phyloP scores from a whole-genome alignment of 2,329 filamentous ascomycete species.

The Fonsecaea erecta region DNA sequence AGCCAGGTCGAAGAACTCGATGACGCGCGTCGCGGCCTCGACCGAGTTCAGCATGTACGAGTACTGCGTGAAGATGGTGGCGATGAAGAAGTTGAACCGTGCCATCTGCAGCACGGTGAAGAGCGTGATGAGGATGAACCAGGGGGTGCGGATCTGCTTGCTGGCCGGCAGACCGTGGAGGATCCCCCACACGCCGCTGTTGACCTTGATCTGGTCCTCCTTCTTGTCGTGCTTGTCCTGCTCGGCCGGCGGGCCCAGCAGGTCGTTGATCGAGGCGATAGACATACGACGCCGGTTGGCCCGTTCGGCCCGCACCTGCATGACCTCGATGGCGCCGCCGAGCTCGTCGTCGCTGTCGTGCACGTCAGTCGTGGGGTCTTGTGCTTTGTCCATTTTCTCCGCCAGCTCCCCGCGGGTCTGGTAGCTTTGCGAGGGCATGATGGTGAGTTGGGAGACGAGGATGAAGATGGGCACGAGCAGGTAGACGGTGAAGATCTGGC shows the following conservation, averaged over 20 bases:
- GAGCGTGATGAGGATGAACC: conserved; percentile 80
- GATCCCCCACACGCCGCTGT: conserved; percentile 81
- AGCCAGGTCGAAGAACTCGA: conserved; percentile 82
- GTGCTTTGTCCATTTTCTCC: conserved; percentile 63
- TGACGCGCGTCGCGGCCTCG: conserved; percentile 68
- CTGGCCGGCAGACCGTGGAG: conserved; percentile 72
- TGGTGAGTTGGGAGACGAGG: conserved; percentile 64
- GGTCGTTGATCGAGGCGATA: conserved; percentile 69
- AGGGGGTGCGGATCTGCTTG: conserved; percentile 76
- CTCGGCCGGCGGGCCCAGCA: conserved; percentile 70
- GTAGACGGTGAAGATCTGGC: conserved; percentile 73
- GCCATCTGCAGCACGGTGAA: conserved; percentile 77
- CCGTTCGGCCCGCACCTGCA: conserved; percentile 57
- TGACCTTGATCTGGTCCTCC: conserved; percentile 71
- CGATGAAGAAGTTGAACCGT: conserved; percentile 86
- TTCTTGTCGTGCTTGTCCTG: conserved; percentile 60
- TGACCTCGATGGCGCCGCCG: conserved; percentile 55
- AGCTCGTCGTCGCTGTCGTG: conserved; percentile 58
- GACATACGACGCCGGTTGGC: conserved; percentile 65
- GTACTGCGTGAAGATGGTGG: conserved; percentile 81
- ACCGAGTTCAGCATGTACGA: conserved; percentile 70
- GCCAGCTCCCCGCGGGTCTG: conserved; percentile 80
- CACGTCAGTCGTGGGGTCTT: conserved; percentile 44
- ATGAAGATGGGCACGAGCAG: conserved; percentile 70
- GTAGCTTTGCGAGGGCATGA: conserved; percentile 71